phyloP scores from a whole-genome alignment of 192 early-diverging fungal species.

The Haplosporangium gracile region DNA sequence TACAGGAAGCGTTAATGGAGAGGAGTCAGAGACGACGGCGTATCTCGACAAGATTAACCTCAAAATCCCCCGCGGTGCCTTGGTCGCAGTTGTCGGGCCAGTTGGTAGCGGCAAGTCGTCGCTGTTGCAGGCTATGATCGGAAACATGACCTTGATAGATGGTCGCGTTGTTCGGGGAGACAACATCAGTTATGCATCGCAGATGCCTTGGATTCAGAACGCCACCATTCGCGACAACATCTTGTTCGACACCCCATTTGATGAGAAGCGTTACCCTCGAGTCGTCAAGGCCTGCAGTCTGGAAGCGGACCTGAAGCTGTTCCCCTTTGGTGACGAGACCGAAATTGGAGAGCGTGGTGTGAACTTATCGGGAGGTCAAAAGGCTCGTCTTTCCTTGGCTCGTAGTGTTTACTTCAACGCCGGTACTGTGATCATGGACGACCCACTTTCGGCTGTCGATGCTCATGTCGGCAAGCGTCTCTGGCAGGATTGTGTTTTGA shows the following conservation, averaged over 20 bases:
- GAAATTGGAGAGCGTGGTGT: constrained; percentile 85
- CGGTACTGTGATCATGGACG: constrained; percentile 83
- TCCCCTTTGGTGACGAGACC: constrained; percentile 36
- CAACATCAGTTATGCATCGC: constrained; percentile 74
- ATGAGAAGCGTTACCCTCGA: constrained; percentile 63
- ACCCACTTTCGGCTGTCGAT: constrained; percentile 93
- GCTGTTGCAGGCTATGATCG: constrained; percentile 64
- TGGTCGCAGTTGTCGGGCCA: constrained; percentile 64
- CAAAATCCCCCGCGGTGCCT: constrained; percentile 33
- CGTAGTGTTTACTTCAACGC: constrained; percentile 84
- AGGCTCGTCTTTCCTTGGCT: constrained; percentile 87
- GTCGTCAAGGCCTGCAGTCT: constrained; percentile 70
- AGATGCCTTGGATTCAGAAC: constrained; percentile 73
- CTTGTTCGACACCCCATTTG: constrained; percentile 70
- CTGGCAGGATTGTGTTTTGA: constrained; percentile 48
- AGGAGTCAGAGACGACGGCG: background rate
- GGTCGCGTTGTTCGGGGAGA: constrained; percentile 26
- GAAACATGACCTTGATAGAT: constrained; percentile 57
- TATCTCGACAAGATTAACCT: constrained; percentile 48
- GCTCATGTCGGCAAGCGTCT: constrained; percentile 68
- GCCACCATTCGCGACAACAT: constrained; percentile 79
- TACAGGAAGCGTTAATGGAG: background rate
- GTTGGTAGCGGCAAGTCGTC: constrained; percentile 73
- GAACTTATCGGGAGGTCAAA: constrained; percentile 89
- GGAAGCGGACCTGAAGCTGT: constrained; percentile 63